Evolutionary conservation across 257 asterid species (phyloP), one percentile per base, ranked within the genome.

Genomic region (Rhazya stricta): DNA sequence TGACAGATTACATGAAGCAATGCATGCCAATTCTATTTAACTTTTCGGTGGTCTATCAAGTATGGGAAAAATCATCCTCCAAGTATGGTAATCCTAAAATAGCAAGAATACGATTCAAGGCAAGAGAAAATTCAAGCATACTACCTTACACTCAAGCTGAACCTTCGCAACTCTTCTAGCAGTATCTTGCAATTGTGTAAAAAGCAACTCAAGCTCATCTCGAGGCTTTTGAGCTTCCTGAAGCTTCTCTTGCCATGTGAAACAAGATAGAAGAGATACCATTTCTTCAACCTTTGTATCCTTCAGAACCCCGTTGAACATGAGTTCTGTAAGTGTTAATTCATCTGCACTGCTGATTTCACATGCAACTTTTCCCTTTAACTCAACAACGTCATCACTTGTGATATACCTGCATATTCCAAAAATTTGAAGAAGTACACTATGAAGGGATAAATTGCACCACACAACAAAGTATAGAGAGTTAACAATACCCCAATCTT

Each of bases 281-380:
- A 95, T 92, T 80, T 91, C 98, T 85, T 95, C 99, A 81, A 92
- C 93, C 77, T 87, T 88, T 73, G 88, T 50, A 79, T 91, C 97
- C 79, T 88, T 89, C 65, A 95, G 80, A 71, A 89, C 89, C 81
- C 98, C 99, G 83, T 78, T 90, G 74, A 92, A 92, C 94, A 95
- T 90, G 65, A 95, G 91, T 77, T 94, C 99, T 1, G 97, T 90
- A 82, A 94, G 81, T 30, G 97, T 92, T 85, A 94, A 83, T 80
- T 94, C 99, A 79, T 94, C 99, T 29, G 97, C 99, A 74, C 97
- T 91, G 88, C 99, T 94, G 81, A 94, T 90, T 84, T 89, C 97
- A 77, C 99, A 87, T 25, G 97, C 97, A 76, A 94, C 96, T 79
- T 90, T 94, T 69, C 97, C 99, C 87, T 94, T 94, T 25, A 89